Base-by-base conservation (phyloP, 345 rosid species). In the Hibiscus tridactylites region DNA sequence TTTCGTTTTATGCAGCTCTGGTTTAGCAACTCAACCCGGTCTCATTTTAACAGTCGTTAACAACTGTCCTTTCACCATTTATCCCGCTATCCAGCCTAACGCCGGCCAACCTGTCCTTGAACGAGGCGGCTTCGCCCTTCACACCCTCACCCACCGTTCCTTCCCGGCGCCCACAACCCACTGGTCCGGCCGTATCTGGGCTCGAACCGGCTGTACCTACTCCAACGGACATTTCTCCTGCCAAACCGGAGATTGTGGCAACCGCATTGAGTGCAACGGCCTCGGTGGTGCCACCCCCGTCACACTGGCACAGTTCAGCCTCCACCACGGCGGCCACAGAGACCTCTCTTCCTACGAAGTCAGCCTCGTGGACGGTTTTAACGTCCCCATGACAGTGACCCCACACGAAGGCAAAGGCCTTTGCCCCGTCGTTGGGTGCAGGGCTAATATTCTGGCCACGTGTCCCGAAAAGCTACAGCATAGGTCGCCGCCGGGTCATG, bases 101-200 rank as follows among this genome's bases (percentile, higher is more conserved):
- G 82, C 86, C 13, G 97, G 97, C 46, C 81, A 80, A 72, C 90
- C 96, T 9, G 88, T 90, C 80, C 90, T 91, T n/a, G 90, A 86
- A 47, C 79, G 77, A 6, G 96, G 96, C 60, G 98, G 98, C 74
- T 94, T 94, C 80, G 68, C 81, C 24, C 97, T 94, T 71, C 60
- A 56, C 57, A 56, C 85, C 61, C 76, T 78, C 52, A 84, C 86
- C 39, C 97, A 90, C 87, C 92, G 90, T 61, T 88, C 98, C 78
- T 90, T 88, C 86, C 68, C 73, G 3, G 85, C 86, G 24, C 97
- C 98, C 5, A 47, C 84, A 72, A 61, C 68, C 59, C 90, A 74
- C 89, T 91, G 98, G 98, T 79, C 96, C 21, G 98, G 98, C 70
- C 97, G 97, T 46, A 83, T 94, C 83, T 94, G 97, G 98, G 97